A percentile compares a stretch with the other conserved stretches of the same genome.
phyloP scores from a whole-genome alignment of 345 rosid genomes.

The Draba incana region DNA sequence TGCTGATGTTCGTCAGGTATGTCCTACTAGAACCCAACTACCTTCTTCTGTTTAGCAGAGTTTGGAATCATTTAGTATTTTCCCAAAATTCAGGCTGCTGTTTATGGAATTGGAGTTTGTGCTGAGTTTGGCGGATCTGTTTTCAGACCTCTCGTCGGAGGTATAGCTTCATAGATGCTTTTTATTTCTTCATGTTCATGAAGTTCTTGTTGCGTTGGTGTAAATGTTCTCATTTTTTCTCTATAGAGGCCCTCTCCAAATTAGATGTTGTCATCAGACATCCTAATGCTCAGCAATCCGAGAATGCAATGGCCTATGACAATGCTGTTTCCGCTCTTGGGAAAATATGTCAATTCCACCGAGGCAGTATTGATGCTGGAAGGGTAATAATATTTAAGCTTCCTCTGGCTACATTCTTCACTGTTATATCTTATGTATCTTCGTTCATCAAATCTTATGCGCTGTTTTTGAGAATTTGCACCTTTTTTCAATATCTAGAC shows the following conservation, averaged over 20 bases:
- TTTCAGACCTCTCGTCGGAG: slow-evolving; percentile 67
- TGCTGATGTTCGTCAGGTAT: slow-evolving; percentile 72
- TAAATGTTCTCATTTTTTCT: neutral
- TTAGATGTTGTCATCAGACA: slow-evolving; percentile 55
- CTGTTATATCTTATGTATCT: slow-evolving; percentile 1
- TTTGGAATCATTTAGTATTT: slow-evolving; percentile 10
- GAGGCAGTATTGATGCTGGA: slow-evolving; percentile 60
- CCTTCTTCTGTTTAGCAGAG: slow-evolving; percentile 13
- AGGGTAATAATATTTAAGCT: slow-evolving; percentile 47
- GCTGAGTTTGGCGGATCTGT: slow-evolving; percentile 70
- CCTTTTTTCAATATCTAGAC: neutral
- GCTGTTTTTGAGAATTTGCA: neutral
- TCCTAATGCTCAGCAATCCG: slow-evolving; percentile 58
- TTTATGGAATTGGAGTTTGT: slow-evolving; percentile 72
- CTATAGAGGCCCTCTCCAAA: slow-evolving; percentile 66
- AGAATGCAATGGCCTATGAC: slow-evolving; percentile 71
- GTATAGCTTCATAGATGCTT: slow-evolving; percentile 35
- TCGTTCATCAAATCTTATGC: neutral
- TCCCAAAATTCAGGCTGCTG: slow-evolving; percentile 59
- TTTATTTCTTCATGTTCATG: slow-evolving; percentile 3
- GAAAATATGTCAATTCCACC: slow-evolving; percentile 69
- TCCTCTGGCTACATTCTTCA: slow-evolving; percentile 4
- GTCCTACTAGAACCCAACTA: neutral
- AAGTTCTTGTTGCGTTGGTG: slow-evolving; percentile 6
- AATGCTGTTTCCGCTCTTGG: slow-evolving; percentile 83